A percentile compares a stretch with the other conserved stretches of the same genome.
Conservation (phyloP, 2,329 filamentous ascomycete genomes). For the Diplocarpon mali region DNA sequence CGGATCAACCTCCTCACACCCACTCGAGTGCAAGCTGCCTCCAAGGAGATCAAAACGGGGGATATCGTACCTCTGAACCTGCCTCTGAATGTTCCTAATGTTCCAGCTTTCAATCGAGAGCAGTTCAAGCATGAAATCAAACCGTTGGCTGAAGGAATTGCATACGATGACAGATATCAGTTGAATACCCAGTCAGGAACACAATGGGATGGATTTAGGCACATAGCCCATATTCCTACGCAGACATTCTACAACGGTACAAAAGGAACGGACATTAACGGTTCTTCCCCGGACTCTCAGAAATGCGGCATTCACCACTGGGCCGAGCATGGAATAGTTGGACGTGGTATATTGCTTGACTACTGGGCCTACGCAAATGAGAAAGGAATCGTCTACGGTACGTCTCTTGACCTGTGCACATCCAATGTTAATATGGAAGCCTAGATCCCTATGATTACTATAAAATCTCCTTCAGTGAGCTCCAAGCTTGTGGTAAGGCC, state of each 20-base stretch:
- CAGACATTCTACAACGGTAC: conserved; percentile 24
- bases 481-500: conserved; percentile 21
- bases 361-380: conserved; percentile 34
- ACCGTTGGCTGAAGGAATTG: conserved; percentile 15
- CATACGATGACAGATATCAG: conserved; percentile 50
- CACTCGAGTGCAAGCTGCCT: conserved; percentile 31
- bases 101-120: conserved; percentile 29
- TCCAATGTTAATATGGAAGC: not conserved
- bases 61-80: conserved; percentile 28
- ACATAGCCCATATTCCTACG: conserved; percentile 24
- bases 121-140: conserved; percentile 27
- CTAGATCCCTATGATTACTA: conserved; percentile 25
- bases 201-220: conserved; percentile 47
- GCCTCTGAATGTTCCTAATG: conserved; percentile 26
- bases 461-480: conserved; percentile 19
- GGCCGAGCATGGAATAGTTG: conserved; percentile 38
- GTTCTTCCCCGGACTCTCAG: conserved; percentile 16
- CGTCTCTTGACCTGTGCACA: not conserved
- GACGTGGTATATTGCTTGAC: conserved; percentile 43
- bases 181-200: conserved; percentile 48
- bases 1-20: conserved; percentile 37
- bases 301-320: conserved; percentile 26
- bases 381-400: conserved; percentile 29
- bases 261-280: conserved; percentile 21
- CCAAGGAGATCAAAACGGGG: conserved; percentile 33